phyloP scores from a whole-genome alignment of 352 stramenopile species.

The Globisporangium yorkense region DNA sequence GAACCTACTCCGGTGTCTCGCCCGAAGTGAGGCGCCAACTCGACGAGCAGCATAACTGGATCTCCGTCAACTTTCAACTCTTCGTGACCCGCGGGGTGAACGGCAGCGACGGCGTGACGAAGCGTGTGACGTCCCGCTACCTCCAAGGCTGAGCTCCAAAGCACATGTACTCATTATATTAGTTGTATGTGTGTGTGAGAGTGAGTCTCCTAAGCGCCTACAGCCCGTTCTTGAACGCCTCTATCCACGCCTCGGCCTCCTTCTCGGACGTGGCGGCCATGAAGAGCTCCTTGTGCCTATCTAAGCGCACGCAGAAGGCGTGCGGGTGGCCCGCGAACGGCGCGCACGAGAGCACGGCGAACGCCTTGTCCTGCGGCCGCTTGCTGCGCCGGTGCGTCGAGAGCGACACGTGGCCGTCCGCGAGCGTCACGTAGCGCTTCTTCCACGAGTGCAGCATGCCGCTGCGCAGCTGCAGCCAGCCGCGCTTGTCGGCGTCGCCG shows the following conservation, averaged over 20 bases:
- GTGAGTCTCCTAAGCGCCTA: not conserved
- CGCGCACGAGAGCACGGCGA: constrained; percentile 43
- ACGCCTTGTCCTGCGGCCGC: constrained; percentile 27
- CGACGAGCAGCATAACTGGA: too few species aligned
- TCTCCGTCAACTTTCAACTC: too few species aligned
- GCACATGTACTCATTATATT: not conserved
- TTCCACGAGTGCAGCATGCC: constrained; percentile 38
- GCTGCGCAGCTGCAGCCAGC: constrained; percentile 38
- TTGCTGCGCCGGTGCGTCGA: constrained; percentile 23
- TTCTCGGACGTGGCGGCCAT: constrained; percentile 35
- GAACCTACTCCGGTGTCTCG: too few species aligned
- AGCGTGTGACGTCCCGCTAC: too few species aligned
- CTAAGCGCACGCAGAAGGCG: constrained; percentile 43
- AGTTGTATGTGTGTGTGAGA: not conserved
- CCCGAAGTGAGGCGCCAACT: too few species aligned
- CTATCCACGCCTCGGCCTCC: constrained; percentile 47
- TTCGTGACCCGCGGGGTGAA: not conserved
- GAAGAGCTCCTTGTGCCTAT: constrained; percentile 49
- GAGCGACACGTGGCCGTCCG: constrained; percentile 39
- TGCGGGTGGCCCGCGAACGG: constrained; percentile 32
- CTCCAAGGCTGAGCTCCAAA: not conserved
- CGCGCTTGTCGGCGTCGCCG: constrained; percentile 24
- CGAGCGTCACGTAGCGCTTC: constrained; percentile 47
- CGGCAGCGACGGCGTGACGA: too few species aligned
- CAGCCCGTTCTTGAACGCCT: constrained; percentile 36